Evolutionary conservation across 2,329 filamentous ascomycete genomes (phyloP).

Genomic region (Aureobasidium sp.): DNA sequence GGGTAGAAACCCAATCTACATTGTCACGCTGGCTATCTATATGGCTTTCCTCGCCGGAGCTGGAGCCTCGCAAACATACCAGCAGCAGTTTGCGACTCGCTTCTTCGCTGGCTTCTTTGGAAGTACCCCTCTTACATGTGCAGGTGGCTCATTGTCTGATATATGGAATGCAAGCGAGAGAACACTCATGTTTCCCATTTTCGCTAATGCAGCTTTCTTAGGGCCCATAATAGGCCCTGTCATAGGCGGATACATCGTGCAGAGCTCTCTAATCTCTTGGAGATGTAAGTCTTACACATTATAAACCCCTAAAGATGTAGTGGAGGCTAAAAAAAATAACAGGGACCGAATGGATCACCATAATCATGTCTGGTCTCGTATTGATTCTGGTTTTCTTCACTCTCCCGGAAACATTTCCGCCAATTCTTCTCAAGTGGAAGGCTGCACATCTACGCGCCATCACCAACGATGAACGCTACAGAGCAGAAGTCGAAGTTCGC

Average conservation of each 20-base stretch:
- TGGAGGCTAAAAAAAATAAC: too few relatives aligned
- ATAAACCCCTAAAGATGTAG: conserved; percentile 22
- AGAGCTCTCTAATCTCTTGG: conserved; percentile 35
- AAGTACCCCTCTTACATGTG: conserved; percentile 40
- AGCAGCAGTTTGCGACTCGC: conserved; percentile 42
- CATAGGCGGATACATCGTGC: conserved; percentile 40
- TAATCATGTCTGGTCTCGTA: conserved; percentile 23
- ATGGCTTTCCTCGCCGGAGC: conserved; percentile 45
- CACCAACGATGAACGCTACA: conserved; percentile 39
- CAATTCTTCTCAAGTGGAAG: conserved; percentile 29
- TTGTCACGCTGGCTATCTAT: conserved; percentile 39
- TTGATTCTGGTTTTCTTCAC: conserved; percentile 31
- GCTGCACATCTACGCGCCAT: conserved; percentile 25
- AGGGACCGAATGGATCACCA: conserved; percentile 34
- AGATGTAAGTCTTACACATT: conserved; percentile 31
- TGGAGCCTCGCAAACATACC: conserved; percentile 42
- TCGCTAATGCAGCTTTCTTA: conserved; percentile 39
- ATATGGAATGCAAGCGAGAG: conserved; percentile 43
- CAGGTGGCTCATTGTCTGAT: conserved; percentile 42
- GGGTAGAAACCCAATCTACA: conserved; percentile 41
- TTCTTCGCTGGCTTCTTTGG: conserved; percentile 45
- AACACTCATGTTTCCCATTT: conserved; percentile 45
- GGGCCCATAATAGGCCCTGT: conserved; percentile 39
- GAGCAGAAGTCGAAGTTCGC: conserved; percentile 41
- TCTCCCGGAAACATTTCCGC: conserved; percentile 45